Evolutionary conservation across 768 basidiomycete species (phyloP).

Genomic region (Boletus barrowsii): DNA sequence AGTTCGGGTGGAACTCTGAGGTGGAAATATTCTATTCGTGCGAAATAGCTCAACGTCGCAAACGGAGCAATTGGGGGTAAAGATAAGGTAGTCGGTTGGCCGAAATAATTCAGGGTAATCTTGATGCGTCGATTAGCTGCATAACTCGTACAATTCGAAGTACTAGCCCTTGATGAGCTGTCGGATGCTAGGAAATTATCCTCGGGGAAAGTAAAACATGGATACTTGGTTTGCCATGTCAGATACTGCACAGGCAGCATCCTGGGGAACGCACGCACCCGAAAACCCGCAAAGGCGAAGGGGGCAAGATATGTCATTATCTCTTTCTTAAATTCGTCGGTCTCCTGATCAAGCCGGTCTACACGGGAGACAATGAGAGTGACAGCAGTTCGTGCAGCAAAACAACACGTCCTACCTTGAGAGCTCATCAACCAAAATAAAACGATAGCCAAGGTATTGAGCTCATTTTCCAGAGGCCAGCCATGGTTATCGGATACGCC

Average conservation of each 20-base stretch:
- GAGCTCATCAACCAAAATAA: constrained; percentile 49
- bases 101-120: constrained; percentile 43
- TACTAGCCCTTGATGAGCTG: constrained; percentile 9
- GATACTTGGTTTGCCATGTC: constrained; percentile 23
- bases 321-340: constrained; percentile 29
- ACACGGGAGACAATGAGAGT: background rate
- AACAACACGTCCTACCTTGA: constrained; percentile 8
- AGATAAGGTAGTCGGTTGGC: constrained; percentile 30
- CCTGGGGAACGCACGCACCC: constrained; percentile 35
- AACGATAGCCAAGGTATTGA: constrained; percentile 44
- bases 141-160: constrained; percentile 26
- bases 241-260: background rate
- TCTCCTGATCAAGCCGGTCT: constrained; percentile 34
- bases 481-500: constrained; percentile 38
- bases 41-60: constrained; percentile 48
- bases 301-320: constrained; percentile 40
- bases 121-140: constrained; percentile 30
- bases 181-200: constrained; percentile 25
- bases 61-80: constrained; percentile 45
- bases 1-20: constrained; percentile 41
- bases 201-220: constrained; percentile 41
- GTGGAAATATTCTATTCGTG: constrained; percentile 35
- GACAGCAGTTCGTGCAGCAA: background rate
- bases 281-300: constrained; percentile 48
- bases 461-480: constrained; percentile 48